Percentiles rank a stretch among this genome's conserved stretches.
Evolutionary conservation across 129 eudicot species (phyloP).

Genomic region (Artemisia tridentata): DNA sequence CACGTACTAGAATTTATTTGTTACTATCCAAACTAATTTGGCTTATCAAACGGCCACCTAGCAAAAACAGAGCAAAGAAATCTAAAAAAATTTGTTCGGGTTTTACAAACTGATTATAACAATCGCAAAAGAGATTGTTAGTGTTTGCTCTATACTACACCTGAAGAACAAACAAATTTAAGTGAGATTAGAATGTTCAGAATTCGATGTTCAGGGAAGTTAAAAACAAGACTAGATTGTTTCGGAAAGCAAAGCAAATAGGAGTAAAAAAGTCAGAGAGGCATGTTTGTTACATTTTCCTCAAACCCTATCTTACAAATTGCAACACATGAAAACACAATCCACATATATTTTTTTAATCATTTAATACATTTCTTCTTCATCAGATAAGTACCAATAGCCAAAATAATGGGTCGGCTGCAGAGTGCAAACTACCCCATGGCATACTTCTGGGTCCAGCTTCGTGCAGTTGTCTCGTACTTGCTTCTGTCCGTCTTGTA

Average conservation of each 20-base stretch:
- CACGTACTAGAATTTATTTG: too few relatives aligned
- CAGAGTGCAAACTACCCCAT: slow-evolving; percentile 43
- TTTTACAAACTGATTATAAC: too few relatives aligned
- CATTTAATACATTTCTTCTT: slow-evolving; percentile 22
- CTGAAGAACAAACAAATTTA: too few relatives aligned
- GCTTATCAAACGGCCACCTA: too few relatives aligned
- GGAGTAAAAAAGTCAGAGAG: slow-evolving; percentile 5
- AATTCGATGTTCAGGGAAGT: background rate
- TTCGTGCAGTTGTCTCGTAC: slow-evolving; percentile 65
- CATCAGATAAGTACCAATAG: slow-evolving; percentile 15
- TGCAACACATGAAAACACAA: slow-evolving; percentile 26
- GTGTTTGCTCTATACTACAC: too few relatives aligned
- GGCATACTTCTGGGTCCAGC: slow-evolving; percentile 73
- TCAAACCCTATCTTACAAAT: slow-evolving; percentile 30
- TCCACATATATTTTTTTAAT: slow-evolving; percentile 19
- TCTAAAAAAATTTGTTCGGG: too few relatives aligned
- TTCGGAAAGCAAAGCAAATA: slow-evolving; percentile 17
- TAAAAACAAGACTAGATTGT: slow-evolving; percentile 13
- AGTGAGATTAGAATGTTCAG: background rate
- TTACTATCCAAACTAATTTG: too few relatives aligned
- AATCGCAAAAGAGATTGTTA: too few relatives aligned
- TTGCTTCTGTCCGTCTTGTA: slow-evolving; percentile 61
- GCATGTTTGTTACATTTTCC: slow-evolving; percentile 23
- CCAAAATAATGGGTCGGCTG: background rate
- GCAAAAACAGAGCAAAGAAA: too few relatives aligned